Base-by-base conservation (phyloP, 345 rosid genomes). In the Abelmoschus esculentus region DNA sequence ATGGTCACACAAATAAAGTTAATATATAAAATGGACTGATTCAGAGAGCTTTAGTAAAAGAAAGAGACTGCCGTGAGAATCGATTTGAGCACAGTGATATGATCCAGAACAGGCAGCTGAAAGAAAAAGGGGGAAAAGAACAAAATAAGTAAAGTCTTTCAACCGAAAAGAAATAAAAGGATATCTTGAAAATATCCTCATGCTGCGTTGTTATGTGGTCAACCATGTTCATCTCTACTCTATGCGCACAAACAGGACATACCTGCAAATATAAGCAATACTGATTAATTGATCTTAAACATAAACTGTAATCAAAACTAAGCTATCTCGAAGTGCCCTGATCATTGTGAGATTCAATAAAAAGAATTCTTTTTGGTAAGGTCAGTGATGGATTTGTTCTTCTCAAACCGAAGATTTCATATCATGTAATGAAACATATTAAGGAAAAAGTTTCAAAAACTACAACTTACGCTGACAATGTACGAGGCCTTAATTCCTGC, bases 211-310 rank as follows among this genome's bases (percentile, higher is more conserved):
- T 75, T 72, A 88, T 80, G 75, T 86, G 93, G 47, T 81, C 83
- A 69, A 88, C 82, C 64, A 86, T 80, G 63, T 86, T 77, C 67
- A 71, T 75, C 73, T 83, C 83, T 47, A 81, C 84, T 64, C 79
- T 76, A 36, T 77, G 66, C 46, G 80, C 69, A 74, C 90, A 88
- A 54, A 88, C 81, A 22, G 89, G 93, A 61, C 90, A 88, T 44
- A 80, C 81, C 90, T 84, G 85, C 61, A 82, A 47, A 72, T 72
- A 66, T 29, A 54, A 28, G 50, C 36, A 15, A 49, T 13, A 14
- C 32, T 12, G 26, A 44, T 18, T 50, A 40, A 19, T 18, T 26
- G 28, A 34, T 50, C 42, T 34, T 47, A 34, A 50, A 18, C 29
- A 15, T 7, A 70, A 58, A 70, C 9, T 15, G 38, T 26, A 70